Percentiles rank a stretch among this genome's conserved stretches.
Evolutionary conservation across 108 stramenopile genomes (phyloP).

Genomic region (Nitzschia palea): DNA sequence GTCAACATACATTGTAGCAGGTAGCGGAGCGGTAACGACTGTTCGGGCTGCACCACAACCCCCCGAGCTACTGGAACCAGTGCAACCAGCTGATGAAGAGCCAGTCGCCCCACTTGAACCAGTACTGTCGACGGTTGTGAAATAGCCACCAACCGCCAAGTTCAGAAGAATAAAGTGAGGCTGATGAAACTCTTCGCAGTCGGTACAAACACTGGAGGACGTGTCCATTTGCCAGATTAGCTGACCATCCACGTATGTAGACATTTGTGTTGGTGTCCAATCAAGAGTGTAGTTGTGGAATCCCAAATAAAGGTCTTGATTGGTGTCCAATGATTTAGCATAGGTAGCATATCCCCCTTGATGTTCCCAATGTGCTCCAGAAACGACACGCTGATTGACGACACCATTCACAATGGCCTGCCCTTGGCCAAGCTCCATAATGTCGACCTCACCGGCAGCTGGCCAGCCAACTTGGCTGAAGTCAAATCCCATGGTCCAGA

Average conservation of each 20-base stretch:
- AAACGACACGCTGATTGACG: conserved; percentile 10
- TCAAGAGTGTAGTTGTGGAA: conserved; percentile 29
- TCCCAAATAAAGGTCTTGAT: background rate
- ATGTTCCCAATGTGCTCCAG: conserved; percentile 27
- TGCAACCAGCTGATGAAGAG: conserved; percentile 7
- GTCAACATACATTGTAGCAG: conserved; percentile 34
- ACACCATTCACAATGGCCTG: conserved; percentile 15
- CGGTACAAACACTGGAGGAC: conserved; percentile 1
- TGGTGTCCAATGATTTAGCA: background rate
- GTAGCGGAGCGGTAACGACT: conserved; percentile 21
- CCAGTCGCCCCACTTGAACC: background rate
- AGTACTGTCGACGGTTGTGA: conserved; percentile 16
- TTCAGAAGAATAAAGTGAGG: conserved; percentile 43
- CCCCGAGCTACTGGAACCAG: background rate
- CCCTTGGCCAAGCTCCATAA: conserved; percentile 47
- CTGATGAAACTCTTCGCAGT: conserved; percentile 33
- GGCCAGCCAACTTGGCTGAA: conserved; percentile 46
- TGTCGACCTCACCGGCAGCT: conserved; percentile 62
- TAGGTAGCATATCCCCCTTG: conserved; percentile 19
- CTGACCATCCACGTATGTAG: conserved; percentile 22
- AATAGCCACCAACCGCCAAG: conserved; percentile 44
- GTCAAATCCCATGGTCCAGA: conserved; percentile 60
- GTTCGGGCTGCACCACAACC: conserved; percentile 8
- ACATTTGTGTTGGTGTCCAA: conserved; percentile 15
- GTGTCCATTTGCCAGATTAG: conserved; percentile 19